Base-by-base conservation (phyloP, 345 rosid species). In the Eucalyptus dawsonii region DNA sequence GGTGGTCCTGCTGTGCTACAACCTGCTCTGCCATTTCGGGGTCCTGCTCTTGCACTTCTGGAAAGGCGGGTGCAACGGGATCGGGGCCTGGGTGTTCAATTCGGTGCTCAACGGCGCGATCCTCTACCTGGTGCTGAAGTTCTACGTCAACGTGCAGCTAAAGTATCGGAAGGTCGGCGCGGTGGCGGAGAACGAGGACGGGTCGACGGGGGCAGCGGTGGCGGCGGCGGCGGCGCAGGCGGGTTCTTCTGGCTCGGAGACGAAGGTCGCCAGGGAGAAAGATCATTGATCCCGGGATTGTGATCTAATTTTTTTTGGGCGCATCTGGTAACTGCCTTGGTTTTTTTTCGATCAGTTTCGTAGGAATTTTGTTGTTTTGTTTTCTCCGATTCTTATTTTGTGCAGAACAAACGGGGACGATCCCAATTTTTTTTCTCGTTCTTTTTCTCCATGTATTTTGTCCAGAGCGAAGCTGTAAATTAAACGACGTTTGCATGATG, bases 41-140 rank as follows among this genome's bases (percentile, higher is more conserved):
- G 99, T 97, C 45, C 89, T 97, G 6, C 65, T 93, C 88, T 91
- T 97, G 15, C 99, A 97, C 90, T 86, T 98, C 56, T 88, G 92
- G 91, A 95, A 95, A 92, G 99, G 98, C 15, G 99, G 99, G 47
- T 98, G 99, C 89, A 96, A 98, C 58, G 99, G 99, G 14, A 94
- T 98, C 51, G 97, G 99, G 2, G 99, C 98, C 34, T 98, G 99
- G 99, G 83, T 91, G 50, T 94, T 97, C 88, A 98, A 97, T 89
- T 95, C 99, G 9, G 94, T 97, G 51, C 93, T 98, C 3, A 97
- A 97, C 47, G 94, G 94, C 34, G 95, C 93, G 9, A 96, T 95
- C 62, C 87, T 95, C 91, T 86, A 95, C 86, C 90, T 95, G 51
- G 92, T 94, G 90, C 89, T 97, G 91, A 95, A 96, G 88, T 97